Base-by-base conservation (phyloP, 2,329 filamentous ascomycete genomes). In the Elsinoe australis region DNA sequence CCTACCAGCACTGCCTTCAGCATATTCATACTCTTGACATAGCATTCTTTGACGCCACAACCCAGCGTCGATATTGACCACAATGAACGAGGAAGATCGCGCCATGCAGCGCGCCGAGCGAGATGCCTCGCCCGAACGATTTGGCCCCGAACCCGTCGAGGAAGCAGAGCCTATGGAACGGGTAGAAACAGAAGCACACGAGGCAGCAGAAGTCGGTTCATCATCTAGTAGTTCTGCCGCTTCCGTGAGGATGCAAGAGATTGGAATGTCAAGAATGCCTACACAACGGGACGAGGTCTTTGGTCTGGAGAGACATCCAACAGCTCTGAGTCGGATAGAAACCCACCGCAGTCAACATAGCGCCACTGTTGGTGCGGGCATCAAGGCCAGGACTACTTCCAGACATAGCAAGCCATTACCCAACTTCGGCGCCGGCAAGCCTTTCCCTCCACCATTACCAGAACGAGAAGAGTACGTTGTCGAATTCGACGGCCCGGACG, bases 401-500 rank as follows among this genome's bases (percentile, higher is more conserved):
- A 67, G 75, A 41, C 70, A 76, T 41, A 78, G 71, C 4, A 70
- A 67, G 59, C 80, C 83, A 0, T 60, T 88, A 49, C 85, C 85
- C 1, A 65, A 68, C 5, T 86, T 88, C 62, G 85, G 85, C 28
- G 79, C 72, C 48, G 83, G 82, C n/a, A 89, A 87, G 66, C 72
- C 80, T 0, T 87, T 79, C 58, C 85, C 85, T 2, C 84, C 84
- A 3, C 71, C 69, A 0, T 62, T 89, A 33, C 83, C 84, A 1
- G 78, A 80, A 10, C 73, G 75, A 56, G 85, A 89, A 57, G 79
- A 85, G 54, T 90, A 89, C 59, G 83, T 88, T 0, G 85, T 89
- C 34, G 85, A 76, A 32, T 95, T 94, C 60, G 83, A 89, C 56
- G 88, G 87, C 0, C 82, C 80, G 1, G 75, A 88, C 54, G 88